These are phyloP conservation scores for Eucalyptus erythrocorys DNA, from an alignment of 345 rosid genomes.

Conservation along the genomic window DNA sequence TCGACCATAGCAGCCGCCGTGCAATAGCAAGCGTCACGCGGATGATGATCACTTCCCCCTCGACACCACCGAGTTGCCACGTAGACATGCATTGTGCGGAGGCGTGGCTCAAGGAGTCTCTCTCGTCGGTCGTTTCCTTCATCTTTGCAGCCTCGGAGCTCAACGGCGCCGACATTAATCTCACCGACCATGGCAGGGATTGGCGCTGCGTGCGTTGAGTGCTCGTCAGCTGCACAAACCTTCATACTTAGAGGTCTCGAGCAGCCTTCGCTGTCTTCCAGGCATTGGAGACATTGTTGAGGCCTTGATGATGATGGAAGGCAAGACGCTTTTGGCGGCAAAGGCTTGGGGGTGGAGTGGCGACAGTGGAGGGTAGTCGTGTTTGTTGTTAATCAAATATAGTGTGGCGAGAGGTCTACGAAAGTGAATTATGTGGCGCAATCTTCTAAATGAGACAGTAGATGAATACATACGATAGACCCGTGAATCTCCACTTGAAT, in stretches of 20 bases:
- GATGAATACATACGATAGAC: background rate
- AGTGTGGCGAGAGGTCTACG: accelerated
- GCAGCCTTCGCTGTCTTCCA: background rate
- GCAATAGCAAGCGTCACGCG: no score
- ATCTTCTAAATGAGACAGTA: background rate
- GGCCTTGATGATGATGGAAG: background rate
- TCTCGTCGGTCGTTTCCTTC: background rate
- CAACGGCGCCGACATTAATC: background rate
- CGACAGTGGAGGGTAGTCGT: no score
- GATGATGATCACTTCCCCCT: background rate
- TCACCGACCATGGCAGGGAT: background rate
- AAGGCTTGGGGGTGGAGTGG: background rate
- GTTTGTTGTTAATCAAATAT: no score
- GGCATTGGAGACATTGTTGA: background rate
- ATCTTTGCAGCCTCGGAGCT: background rate
- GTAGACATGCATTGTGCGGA: background rate
- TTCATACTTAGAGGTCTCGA: background rate
- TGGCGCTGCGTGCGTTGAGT: background rate
- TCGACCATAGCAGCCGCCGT: background rate
- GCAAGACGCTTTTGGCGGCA: background rate
- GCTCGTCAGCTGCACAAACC: background rate
- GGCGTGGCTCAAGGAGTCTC: background rate
- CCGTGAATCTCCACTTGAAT: background rate
- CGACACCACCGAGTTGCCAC: background rate
- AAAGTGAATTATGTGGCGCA: background rate